Percentiles rank a stretch among this genome's conserved stretches.
Conservation (phyloP, 2,329 filamentous ascomycete genomes). For the Fusarium sp. region DNA sequence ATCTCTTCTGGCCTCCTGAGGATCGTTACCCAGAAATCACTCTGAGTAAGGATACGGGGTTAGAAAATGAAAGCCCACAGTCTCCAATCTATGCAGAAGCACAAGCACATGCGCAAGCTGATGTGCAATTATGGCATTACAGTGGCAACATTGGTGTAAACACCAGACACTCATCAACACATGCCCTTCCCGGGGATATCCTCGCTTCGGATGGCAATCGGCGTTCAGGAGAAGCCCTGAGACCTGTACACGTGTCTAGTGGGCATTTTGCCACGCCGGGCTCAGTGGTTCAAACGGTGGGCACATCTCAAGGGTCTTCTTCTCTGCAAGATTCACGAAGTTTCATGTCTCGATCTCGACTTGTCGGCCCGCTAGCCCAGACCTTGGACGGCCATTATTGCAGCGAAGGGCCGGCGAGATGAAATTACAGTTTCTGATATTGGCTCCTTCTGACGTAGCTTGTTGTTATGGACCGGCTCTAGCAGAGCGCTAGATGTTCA, state of each 20-base stretch:
- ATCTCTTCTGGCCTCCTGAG: slow-evolving; percentile 27
- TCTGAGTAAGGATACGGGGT: slow-evolving; percentile 1
- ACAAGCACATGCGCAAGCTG: not conserved
- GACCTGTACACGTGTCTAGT: slow-evolving; percentile 44
- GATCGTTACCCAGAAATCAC: slow-evolving; percentile 6
- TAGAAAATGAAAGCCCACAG: not conserved
- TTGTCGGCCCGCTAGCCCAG: slow-evolving; percentile 33
- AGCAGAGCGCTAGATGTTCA: slow-evolving; percentile 28
- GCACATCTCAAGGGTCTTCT: slow-evolving; percentile 24
- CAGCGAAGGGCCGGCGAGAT: slow-evolving; percentile 29
- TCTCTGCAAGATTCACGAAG: slow-evolving; percentile 39
- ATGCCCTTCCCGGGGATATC: slow-evolving; percentile 38
- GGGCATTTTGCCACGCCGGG: slow-evolving; percentile 19
- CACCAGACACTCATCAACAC: slow-evolving; percentile 16
- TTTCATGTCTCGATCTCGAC: slow-evolving; percentile 43
- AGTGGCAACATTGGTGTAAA: slow-evolving; percentile 13
- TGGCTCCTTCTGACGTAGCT: slow-evolving; percentile 23
- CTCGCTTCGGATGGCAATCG: slow-evolving; percentile 30
- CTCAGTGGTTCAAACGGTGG: slow-evolving; percentile 6
- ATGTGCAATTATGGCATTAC: not conserved
- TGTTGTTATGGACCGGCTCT: slow-evolving; percentile 1
- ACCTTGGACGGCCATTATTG: slow-evolving; percentile 28
- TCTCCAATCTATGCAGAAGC: not conserved
- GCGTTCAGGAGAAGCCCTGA: slow-evolving; percentile 22
- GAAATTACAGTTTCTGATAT: slow-evolving; percentile 30